Base-by-base conservation (phyloP, 2,329 filamentous ascomycete genomes). In the Pseudocercospora fuligena region DNA sequence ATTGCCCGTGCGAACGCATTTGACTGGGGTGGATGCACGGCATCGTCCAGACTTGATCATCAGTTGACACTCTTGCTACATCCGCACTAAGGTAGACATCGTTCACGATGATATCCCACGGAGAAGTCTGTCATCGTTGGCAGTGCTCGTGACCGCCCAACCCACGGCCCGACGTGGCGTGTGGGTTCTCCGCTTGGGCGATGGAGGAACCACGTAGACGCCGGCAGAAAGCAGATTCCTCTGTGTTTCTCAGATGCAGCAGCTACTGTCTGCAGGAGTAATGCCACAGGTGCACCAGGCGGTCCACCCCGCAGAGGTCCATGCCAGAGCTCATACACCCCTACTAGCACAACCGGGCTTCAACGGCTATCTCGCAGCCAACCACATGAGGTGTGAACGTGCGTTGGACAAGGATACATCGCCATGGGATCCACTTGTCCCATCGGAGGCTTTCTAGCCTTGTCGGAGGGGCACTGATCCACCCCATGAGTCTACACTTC, bases 371-470 rank as follows among this genome's bases (percentile, higher is more conserved):
- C 69, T 69, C 67, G 69, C 73, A 73, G 71, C 73, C 74, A 75
- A 75, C 72, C 73, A 74, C 67, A 73, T 53, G 65, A 69, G 64
- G 67, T 69, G 68, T 69, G 68, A 49, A 49, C 71, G 70, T 72
- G 71, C 69, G 60, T 65, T 62, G 57, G 67, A 65, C 72, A 74
- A 49, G 68, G 70, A 68, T 69, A 65, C 59, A 56, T 66, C 62
- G 53, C 49, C 73, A 69, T 67, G 70, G 54, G 67, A 67, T 58
- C 67, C 71, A 66, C 72, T 56, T 51, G 72, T 68, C 68, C 70
- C 67, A 65, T 73, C 70, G 71, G 69, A 70, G 67, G 71, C 70
- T 74, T 69, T 74, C 72, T 75, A 75, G 73, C 73, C 73, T 70
- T 74, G 73, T 68, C 61, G 67, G 72, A 74, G 69, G 72, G 71